A percentile compares a stretch with the other conserved stretches of the same genome.
Evolutionary conservation across 23 red algal genomes (phyloP).

Genomic region (Pyropia haitanensis): DNA sequence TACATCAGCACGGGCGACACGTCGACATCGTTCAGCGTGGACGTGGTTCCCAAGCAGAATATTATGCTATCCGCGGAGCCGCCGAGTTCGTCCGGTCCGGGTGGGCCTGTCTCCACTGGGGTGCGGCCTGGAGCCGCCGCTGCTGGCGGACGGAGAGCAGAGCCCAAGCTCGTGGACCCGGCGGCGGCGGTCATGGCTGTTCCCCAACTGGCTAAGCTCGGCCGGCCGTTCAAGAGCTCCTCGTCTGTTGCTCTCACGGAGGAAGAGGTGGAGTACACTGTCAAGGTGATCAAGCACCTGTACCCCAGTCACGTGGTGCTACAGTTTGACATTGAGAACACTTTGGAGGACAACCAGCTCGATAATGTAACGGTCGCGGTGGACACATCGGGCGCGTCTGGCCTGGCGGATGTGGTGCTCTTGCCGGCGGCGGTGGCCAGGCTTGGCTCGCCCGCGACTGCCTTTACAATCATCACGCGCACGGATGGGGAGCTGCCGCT

Average conservation of each 20-base stretch:
- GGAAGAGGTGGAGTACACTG: conserved; percentile 86
- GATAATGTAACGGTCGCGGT: conserved; percentile 60
- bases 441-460: conserved; percentile 27
- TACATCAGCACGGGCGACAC: conserved; percentile 37
- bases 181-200: conserved; percentile 40
- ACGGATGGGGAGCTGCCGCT: conserved; percentile 47
- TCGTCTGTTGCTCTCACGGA: conserved; percentile 78
- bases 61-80: neutral
- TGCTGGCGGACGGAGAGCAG: too few relatives aligned
- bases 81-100: neutral
- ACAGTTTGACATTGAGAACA: conserved; percentile 81
- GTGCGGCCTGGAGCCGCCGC: conserved; percentile 3
- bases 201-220: conserved; percentile 47
- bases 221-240: conserved; percentile 79
- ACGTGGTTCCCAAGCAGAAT: conserved; percentile 40
- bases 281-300: conserved; percentile 62
- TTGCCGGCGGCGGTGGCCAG: conserved; percentile 38
- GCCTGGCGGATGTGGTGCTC: conserved; percentile 34
- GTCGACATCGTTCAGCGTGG: conserved; percentile 28
- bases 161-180: conserved; percentile 13
- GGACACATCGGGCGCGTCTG: conserved; percentile 45
- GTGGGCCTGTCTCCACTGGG: neutral
- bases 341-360: conserved; percentile 78
- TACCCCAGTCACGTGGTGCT: conserved; percentile 56
- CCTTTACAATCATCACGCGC: conserved; percentile 50